Conservation (phyloP, 257 asterid genomes). For the Thymus quinquecostatus region DNA sequence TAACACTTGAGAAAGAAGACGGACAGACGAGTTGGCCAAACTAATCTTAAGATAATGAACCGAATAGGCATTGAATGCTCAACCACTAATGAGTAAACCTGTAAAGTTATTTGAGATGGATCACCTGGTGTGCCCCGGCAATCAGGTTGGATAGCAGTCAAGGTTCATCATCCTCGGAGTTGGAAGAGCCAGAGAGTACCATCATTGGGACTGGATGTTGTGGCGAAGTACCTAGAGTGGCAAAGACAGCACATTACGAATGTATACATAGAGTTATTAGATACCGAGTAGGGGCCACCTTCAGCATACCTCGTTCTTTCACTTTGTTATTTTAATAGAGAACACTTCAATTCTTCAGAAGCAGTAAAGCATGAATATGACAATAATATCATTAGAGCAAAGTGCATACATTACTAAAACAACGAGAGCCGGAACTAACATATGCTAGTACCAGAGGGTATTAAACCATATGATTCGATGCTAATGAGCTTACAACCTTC, state of each 20-base stretch:
- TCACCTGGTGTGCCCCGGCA: slow-evolving; percentile 17
- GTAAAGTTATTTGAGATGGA: not conserved
- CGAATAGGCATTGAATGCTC: not conserved
- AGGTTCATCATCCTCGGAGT: slow-evolving; percentile 46
- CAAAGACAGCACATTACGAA: slow-evolving; percentile 2
- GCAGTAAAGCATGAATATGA: not conserved
- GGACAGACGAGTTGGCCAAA: too few species aligned
- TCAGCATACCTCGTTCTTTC: not conserved
- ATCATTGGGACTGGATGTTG: slow-evolving; percentile 36
- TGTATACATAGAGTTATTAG: slow-evolving; percentile 10
- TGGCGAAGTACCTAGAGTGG: slow-evolving; percentile 44
- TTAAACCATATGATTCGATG: not conserved
- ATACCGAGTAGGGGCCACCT: not conserved
- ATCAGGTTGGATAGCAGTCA: slow-evolving; percentile 1
- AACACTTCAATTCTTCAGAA: not conserved
- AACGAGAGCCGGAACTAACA: not conserved
- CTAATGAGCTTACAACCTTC: not conserved
- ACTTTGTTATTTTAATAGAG: not conserved
- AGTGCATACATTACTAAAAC: not conserved
- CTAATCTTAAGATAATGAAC: too few species aligned
- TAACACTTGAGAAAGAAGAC: not conserved
- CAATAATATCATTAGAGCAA: not conserved
- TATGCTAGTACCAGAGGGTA: not conserved
- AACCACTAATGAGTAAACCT: not conserved
- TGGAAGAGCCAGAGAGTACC: slow-evolving; percentile 13